phyloP scores from a whole-genome alignment of 805 yeast species.

The Wickerhamomyces chambardii region DNA sequence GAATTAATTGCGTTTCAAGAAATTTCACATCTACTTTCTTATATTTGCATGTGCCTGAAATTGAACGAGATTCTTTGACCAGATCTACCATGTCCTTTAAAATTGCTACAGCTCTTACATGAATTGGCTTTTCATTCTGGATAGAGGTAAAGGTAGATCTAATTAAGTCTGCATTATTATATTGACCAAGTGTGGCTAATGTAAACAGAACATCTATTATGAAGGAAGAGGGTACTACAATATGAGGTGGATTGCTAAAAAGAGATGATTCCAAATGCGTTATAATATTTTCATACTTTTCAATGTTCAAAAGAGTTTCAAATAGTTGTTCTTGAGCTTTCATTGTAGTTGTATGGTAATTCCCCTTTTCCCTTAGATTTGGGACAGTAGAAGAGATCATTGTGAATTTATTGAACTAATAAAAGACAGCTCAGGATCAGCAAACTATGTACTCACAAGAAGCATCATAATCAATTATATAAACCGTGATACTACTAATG shows the following conservation, averaged over 20 bases:
- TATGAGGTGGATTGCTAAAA: slow-evolving; percentile 12
- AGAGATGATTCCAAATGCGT: slow-evolving; percentile 22
- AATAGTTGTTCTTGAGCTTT: slow-evolving; percentile 8
- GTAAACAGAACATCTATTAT: slow-evolving; percentile 26
- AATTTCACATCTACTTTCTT: neutral
- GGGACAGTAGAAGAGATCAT: too few relatives aligned
- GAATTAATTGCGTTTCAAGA: neutral
- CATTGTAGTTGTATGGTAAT: slow-evolving; percentile 20
- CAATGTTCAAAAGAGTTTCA: slow-evolving; percentile 14
- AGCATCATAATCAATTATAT: too few relatives aligned
- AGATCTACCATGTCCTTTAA: slow-evolving; percentile 12
- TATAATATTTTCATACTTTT: slow-evolving; percentile 27
- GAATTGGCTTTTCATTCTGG: slow-evolving; percentile 18
- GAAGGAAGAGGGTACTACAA: slow-evolving; percentile 23
- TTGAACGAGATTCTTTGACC: slow-evolving; percentile 1
- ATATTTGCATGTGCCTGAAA: neutral
- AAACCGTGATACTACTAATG: too few relatives aligned
- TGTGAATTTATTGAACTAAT: too few relatives aligned
- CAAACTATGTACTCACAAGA: too few relatives aligned
- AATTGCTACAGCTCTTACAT: slow-evolving; percentile 23
- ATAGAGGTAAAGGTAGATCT: slow-evolving; percentile 16
- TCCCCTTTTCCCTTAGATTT: too few relatives aligned
- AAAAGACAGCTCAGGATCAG: too few relatives aligned
- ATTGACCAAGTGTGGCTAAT: slow-evolving; percentile 23
- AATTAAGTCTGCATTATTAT: slow-evolving; percentile 13